A percentile compares a stretch with the other conserved stretches of the same genome.
These are phyloP conservation scores for Sphagnurus paluster DNA, from an alignment of 1,284 basidiomycete species.

Conservation along the genomic window DNA sequence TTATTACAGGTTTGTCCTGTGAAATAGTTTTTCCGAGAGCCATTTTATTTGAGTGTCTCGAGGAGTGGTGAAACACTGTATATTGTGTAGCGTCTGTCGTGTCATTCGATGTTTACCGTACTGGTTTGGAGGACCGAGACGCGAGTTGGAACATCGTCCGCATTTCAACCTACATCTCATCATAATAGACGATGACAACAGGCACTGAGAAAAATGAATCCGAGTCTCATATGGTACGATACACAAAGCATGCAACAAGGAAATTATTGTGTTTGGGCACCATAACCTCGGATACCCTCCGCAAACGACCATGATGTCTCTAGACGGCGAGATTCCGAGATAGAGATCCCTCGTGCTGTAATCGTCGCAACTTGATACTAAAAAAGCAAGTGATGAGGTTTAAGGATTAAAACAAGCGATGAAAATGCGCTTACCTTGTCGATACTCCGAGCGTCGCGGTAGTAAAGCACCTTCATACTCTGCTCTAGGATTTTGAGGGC, in stretches of 20 bases:
- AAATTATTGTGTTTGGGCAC: constrained; percentile 48
- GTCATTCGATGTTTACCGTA: no score
- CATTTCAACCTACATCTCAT: no score
- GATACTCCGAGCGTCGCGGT: constrained; percentile 93
- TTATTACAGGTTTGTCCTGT: no score
- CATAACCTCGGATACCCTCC: constrained; percentile 89
- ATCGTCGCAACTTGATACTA: constrained; percentile 96
- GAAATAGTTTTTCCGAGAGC: no score
- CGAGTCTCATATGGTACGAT: constrained; percentile 3
- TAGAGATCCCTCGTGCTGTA: constrained; percentile 73
- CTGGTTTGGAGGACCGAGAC: no score
- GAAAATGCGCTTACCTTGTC: constrained; percentile 80
- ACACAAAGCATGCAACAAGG: background rate
- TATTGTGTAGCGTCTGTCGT: no score
- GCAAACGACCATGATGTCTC: constrained; percentile 92
- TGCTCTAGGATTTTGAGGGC: constrained; percentile 82
- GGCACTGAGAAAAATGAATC: no score
- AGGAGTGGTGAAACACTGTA: no score
- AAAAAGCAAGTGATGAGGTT: background rate
- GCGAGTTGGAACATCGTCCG: no score
- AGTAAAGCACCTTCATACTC: constrained; percentile 94
- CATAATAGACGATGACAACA: no score
- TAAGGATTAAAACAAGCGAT: background rate
- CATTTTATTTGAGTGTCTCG: no score
- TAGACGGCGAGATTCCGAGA: constrained; percentile 79